Evolutionary conservation across 805 yeast genomes (phyloP), one percentile per base, ranked within the genome.

Genomic region (Wickerhamiella parazyma): DNA sequence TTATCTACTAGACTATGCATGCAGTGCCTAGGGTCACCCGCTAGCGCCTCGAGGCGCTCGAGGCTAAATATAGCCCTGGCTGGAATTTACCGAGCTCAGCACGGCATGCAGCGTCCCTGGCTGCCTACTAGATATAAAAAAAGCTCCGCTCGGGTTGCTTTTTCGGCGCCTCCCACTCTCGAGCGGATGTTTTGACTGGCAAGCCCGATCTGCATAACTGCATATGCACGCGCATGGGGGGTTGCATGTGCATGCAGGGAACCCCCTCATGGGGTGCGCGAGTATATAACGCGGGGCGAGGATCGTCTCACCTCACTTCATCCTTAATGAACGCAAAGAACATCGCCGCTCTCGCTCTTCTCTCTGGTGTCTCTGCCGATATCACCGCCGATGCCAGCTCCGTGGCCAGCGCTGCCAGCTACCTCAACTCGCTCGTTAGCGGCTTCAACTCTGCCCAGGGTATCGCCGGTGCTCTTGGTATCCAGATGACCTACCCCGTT

Each of bases 401-500:
- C 25, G 51, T 46, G 38, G 18, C 38, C 45, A 18, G 48, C 21
- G 47, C 47, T n/a, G 54, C 51, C 28, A n/a, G 42, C 38, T 21
- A 39, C 24, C 48, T 52, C 31, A 29, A 33, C 29, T 14, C 40
- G 28, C 24, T 22, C 14, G 51, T 54, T 24, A 3, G n/a, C 26
- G 40, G 38, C 42, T 51, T 47, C 48, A 19, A 34, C 34, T 26
- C 45, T 11, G 48, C 38, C 26, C 46, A 48, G 26, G 59, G 60
- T 24, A 44, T 57, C 20, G 33, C 16, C 16, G 61, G 58, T 42
- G 62, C 61, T 28, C 51, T 57, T 9, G 47, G 47, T 28, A 56
- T 58, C 45, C 62, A 58, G 56, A 25, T 20, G 12, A 40, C 41
- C n/a, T 39, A 41, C 28, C 36, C 46, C n/a, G 4, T 31, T 21